Evolutionary conservation across 2,329 filamentous ascomycete species (phyloP).

Genomic region (Curvularia lunata): DNA sequence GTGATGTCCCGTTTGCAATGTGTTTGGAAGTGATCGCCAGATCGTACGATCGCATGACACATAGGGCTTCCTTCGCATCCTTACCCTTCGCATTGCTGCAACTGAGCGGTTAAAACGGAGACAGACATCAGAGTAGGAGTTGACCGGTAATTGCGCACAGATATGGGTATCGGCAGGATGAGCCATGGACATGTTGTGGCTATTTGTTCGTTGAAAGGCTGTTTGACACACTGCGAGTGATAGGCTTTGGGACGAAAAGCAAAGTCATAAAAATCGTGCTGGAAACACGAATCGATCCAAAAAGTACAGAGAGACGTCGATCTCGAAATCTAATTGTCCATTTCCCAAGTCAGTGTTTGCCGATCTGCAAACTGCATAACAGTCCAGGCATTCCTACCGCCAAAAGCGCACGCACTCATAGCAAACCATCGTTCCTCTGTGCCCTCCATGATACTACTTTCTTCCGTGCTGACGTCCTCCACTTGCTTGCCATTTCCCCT

Average conservation of each 20-base stretch:
- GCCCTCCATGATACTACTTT: conserved; percentile 1
- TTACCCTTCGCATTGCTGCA: not conserved
- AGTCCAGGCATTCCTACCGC: conserved; percentile 35
- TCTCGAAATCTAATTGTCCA: conserved; percentile 22
- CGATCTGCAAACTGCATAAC: conserved; percentile 42
- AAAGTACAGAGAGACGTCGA: not conserved
- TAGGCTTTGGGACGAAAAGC: not conserved
- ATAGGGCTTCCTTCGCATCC: not conserved
- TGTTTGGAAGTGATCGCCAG: not conserved
- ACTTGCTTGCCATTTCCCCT: conserved; percentile 17
- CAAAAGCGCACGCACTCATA: conserved; percentile 41
- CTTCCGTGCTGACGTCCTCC: conserved; percentile 18
- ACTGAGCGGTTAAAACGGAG: not conserved
- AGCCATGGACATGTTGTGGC: not conserved
- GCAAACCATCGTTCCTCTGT: conserved; percentile 38
- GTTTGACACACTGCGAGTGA: not conserved
- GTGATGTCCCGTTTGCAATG: not conserved
- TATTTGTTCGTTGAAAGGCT: not conserved
- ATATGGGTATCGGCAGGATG: not conserved
- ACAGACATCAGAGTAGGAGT: not conserved
- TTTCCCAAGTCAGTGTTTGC: conserved; percentile 46
- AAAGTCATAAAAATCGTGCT: not conserved
- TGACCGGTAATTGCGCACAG: not conserved
- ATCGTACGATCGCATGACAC: not conserved
- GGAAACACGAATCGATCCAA: not conserved